Conservation (phyloP, 495 filamentous ascomycete species). For the Aspergillus heteromorphus region DNA sequence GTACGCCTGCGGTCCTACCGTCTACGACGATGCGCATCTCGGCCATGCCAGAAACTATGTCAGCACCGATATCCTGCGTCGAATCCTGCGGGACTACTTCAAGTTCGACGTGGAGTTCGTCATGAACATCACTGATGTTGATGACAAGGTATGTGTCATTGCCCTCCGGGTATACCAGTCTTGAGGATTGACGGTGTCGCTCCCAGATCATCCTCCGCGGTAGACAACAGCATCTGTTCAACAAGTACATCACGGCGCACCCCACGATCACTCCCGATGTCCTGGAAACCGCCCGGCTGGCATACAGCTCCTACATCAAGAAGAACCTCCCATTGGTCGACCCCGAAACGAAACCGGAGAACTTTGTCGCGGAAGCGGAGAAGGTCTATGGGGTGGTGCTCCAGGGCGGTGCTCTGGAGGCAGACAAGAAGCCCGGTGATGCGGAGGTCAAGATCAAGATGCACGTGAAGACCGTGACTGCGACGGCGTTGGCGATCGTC, state of each 20-base stretch:
- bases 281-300: constrained; percentile 53
- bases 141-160: constrained; percentile 65
- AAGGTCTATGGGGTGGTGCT: constrained; percentile 58
- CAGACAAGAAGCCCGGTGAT: constrained; percentile 61
- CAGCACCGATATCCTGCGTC: constrained; percentile 83
- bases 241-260: constrained; percentile 44
- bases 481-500: constrained; percentile 53
- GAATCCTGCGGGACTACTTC: constrained; percentile 84
- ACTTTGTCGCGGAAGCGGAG: constrained; percentile 52
- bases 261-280: constrained; percentile 45
- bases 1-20: constrained; percentile 91
- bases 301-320: constrained; percentile 66
- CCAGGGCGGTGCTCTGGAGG: constrained; percentile 46
- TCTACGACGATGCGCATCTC: constrained; percentile 86
- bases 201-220: constrained; percentile 75
- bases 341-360: constrained; percentile 29
- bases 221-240: constrained; percentile 69
- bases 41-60: constrained; percentile 95
- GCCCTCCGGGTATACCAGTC: not conserved
- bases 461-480: constrained; percentile 74
- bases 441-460: constrained; percentile 86
- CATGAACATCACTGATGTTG: constrained; percentile 93
- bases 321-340: constrained; percentile 68
- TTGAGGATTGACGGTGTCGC: not conserved
- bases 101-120: constrained; percentile 83